Conservation (phyloP, 805 yeast genomes). For the Sugiyamaella boreocaroliniensis region DNA sequence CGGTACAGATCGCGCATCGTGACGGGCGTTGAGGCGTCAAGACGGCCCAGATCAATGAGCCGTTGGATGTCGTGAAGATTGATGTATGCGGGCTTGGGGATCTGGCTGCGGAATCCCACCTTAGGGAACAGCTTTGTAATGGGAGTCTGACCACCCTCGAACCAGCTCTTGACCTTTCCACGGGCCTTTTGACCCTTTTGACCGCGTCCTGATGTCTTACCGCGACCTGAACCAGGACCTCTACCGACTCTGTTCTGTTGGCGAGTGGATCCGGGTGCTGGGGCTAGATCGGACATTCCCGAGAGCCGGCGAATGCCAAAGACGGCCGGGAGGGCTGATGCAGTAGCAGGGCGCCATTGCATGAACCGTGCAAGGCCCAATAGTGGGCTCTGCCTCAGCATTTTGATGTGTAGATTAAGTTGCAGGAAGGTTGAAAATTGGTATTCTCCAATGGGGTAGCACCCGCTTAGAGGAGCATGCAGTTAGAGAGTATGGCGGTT, state of each 20-base stretch:
- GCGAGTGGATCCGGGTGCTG: conserved; percentile 29
- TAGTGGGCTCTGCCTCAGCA: not conserved
- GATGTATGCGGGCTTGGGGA: conserved; percentile 38
- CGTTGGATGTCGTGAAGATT: conserved; percentile 64
- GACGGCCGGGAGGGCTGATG: not conserved
- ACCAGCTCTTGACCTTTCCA: conserved; percentile 83
- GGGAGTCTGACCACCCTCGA: conserved; percentile 99
- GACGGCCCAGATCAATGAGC: conserved; percentile 61
- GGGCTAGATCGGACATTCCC: conserved; percentile 22
- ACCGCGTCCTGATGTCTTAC: conserved; percentile 96
- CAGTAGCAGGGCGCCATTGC: not conserved
- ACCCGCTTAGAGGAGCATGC: no score
- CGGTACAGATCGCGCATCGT: conserved; percentile 73
- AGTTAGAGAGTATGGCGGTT: no score
- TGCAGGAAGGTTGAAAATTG: no score
- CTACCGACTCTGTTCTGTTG: conserved; percentile 70
- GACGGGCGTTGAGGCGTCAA: conserved; percentile 45
- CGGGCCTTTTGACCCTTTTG: conserved; percentile 98
- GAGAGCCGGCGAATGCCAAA: not conserved
- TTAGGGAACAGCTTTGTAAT: conserved; percentile 78
- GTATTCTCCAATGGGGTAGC: no score
- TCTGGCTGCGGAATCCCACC: conserved; percentile 53
- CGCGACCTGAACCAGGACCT: conserved; percentile 83
- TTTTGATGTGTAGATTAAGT: not conserved
- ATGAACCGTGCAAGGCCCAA: not conserved